These are phyloP conservation scores for Diplotaxis tenuifolia DNA, from an alignment of 345 rosid species.

Conservation along the genomic window DNA sequence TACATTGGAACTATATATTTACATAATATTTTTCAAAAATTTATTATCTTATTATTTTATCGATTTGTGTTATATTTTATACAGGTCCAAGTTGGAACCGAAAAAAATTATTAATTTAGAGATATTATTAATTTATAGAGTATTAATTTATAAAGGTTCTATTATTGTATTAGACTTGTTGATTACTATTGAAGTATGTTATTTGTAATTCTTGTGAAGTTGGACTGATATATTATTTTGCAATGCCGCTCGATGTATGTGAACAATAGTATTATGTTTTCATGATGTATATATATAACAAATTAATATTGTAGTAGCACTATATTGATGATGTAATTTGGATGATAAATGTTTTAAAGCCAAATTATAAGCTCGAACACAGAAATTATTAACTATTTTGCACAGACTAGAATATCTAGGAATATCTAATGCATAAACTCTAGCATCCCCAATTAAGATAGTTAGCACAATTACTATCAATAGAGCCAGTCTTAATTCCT, in stretches of 20 bases:
- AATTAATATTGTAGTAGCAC: background rate
- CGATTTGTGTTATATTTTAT: too few species aligned
- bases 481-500: background rate
- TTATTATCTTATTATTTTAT: too few species aligned
- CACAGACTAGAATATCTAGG: background rate
- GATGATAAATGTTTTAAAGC: background rate
- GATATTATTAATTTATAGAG: too few species aligned
- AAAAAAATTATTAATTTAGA: too few species aligned
- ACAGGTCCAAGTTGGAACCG: too few species aligned
- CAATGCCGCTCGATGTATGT: background rate
- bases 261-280: background rate
- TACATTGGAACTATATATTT: too few species aligned
- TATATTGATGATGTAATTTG: background rate
- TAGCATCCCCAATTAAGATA: background rate
- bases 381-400: background rate
- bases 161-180: background rate
- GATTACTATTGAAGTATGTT: background rate
- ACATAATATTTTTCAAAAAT: too few species aligned
- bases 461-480: background rate
- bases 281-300: background rate
- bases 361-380: background rate
- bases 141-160: too few species aligned
- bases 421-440: background rate
- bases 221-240: background rate
- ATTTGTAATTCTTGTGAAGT: constrained; percentile 17